Evolutionary conservation across 345 rosid genomes (phyloP).

Genomic region (Camelina neglecta): DNA sequence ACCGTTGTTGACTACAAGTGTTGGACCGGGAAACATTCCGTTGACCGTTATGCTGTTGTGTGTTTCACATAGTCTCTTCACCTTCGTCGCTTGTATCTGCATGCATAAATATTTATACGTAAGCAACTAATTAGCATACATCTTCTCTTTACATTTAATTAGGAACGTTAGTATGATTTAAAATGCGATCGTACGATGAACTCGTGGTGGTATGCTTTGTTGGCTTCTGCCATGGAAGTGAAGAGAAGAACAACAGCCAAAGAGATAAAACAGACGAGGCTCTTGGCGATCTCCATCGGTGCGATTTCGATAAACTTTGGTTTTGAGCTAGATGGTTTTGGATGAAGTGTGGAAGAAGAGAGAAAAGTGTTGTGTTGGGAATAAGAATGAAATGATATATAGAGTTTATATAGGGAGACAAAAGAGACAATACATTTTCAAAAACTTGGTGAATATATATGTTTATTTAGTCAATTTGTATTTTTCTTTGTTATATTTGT

Average conservation of each 20-base stretch:
- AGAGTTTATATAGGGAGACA: conserved; percentile 40
- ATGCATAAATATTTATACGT: background rate
- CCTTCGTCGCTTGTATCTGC: conserved; percentile 85
- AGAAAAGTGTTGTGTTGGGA: conserved; percentile 27
- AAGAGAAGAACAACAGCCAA: conserved; percentile 50
- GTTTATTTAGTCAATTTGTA: background rate
- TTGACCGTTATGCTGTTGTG: conserved; percentile 81
- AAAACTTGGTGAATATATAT: conserved; percentile 26
- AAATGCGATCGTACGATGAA: conserved; percentile 63
- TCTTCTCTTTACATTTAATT: background rate
- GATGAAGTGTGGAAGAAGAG: conserved; percentile 24
- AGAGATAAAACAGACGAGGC: conserved; percentile 34
- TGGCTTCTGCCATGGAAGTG: conserved; percentile 49
- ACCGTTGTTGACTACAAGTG: conserved; percentile 74
- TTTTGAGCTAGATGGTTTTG: conserved; percentile 7
- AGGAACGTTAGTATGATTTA: background rate
- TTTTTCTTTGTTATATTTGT: background rate
- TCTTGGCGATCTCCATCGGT: conserved; percentile 37
- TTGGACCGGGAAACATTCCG: conserved; percentile 95
- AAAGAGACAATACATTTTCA: background rate
- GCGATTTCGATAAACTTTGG: background rate
- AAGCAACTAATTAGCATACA: background rate
- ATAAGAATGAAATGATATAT: background rate
- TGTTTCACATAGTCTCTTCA: conserved; percentile 93
- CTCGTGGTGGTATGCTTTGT: conserved; percentile 63